Evolutionary conservation across 1,284 basidiomycete genomes (phyloP), one percentile per base, ranked within the genome.

Genomic region (Psilocybe mexicana): DNA sequence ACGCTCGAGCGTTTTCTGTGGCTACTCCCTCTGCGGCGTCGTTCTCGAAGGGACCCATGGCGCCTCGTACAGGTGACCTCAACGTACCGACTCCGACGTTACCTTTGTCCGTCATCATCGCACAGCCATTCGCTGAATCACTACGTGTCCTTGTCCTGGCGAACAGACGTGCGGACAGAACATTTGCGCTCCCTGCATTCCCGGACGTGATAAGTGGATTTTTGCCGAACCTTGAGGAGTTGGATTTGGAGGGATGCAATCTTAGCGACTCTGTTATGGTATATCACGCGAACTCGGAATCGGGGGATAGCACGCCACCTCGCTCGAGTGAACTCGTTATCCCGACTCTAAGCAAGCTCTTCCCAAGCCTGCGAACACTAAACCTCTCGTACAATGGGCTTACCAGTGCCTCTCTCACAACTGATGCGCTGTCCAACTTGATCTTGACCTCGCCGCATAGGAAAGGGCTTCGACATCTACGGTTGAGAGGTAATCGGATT

Each of bases 331-430:
- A 86, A 60, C 75, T 76, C 5, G 70, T 90, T 7, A 70, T 93
- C 23, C 76, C 81, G 0, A 72, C 87, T 24, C 68, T 92, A 43
- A 73, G 82, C 4, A 75, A 73, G 47, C 74, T 92, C 2, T 93
- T 93, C 72, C 90, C 90, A 2, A 80, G 79, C 61, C 67, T 93
- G 52, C 76, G 75, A 43, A 84, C 79, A 7, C 77, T 93, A 30
- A 87, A 92, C 61, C 72, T 93, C 51, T 87, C 87, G n/a, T 87
- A 88, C 69, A 93, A 93, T 64, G 64, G 71, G 0, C 68, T 93
- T 10, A 85, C 85, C 1, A 82, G 79, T 48, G 72, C 75, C 0
- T 77, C 82, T 2, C 67, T 90, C 6, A 74, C 76, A 2, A 68
- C 74, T 7, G 78, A 79, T 1, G 73, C 73, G 0, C 71, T 90